Evolutionary conservation across 352 stramenopile species (phyloP).

Genomic region (Aphanomyces astaci): DNA sequence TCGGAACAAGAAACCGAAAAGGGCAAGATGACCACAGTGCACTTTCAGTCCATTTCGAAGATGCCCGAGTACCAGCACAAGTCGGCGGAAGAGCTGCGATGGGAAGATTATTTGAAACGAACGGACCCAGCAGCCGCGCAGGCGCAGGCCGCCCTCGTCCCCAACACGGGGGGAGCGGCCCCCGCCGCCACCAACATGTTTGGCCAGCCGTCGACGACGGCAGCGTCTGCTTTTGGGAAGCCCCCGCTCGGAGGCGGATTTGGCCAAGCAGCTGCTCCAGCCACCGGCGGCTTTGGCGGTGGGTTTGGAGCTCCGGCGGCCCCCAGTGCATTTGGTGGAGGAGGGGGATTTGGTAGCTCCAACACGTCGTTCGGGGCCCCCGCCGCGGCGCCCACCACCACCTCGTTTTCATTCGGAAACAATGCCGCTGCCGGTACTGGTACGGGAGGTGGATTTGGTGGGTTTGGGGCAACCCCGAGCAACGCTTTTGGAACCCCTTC

Average conservation of each 20-base stretch:
- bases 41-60: conserved; percentile 57
- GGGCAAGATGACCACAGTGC: conserved; percentile 38
- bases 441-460: conserved; percentile 37
- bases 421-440: conserved; percentile 27
- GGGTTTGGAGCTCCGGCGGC: neutral
- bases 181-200: conserved; percentile 26
- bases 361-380: conserved; percentile 35
- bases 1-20: conserved; percentile 51
- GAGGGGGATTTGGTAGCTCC: conserved; percentile 27
- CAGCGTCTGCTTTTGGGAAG: conserved; percentile 39
- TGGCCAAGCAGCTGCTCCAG: neutral
- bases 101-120: conserved; percentile 73
- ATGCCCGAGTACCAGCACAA: conserved; percentile 71
- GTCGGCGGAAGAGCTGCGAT: conserved; percentile 62
- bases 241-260: neutral
- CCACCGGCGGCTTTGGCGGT: neutral
- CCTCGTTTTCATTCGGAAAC: conserved; percentile 4
- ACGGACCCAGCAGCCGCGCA: conserved; percentile 41
- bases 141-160: conserved; percentile 20
- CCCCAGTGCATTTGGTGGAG: neutral
- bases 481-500: conserved; percentile 39
- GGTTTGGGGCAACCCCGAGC: conserved; percentile 32
- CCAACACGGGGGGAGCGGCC: conserved; percentile 26
- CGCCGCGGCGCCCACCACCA: neutral
- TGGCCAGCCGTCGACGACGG: conserved; percentile 1